phyloP scores from a whole-genome alignment of 768 basidiomycete genomes.

The Sarcomyxa edulis region DNA sequence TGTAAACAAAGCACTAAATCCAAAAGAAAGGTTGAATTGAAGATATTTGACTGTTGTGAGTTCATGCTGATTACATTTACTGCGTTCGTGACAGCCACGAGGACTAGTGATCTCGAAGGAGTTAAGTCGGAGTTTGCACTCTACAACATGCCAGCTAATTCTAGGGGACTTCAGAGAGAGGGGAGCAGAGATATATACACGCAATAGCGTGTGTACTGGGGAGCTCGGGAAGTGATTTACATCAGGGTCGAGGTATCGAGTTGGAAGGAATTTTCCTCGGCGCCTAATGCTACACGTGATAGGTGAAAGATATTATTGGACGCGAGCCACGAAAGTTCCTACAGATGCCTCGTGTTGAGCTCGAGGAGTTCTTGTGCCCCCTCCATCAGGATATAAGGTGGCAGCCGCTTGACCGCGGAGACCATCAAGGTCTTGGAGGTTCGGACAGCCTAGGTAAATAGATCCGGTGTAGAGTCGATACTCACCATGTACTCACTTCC shows the following conservation, averaged over 20 bases:
- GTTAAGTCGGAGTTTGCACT: too few species aligned
- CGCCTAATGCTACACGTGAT: conserved; percentile 13
- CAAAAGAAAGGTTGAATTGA: too few species aligned
- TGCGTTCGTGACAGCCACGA: too few species aligned
- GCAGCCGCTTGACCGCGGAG: conserved; percentile 18
- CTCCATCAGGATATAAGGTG: conserved; percentile 24
- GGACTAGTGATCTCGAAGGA: too few species aligned
- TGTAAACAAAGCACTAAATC: too few species aligned
- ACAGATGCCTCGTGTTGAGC: conserved; percentile 29
- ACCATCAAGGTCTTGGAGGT: conserved; percentile 25
- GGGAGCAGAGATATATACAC: too few species aligned
- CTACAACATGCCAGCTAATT: too few species aligned
- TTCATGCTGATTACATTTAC: too few species aligned
- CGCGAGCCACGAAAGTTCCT: conserved; percentile 6
- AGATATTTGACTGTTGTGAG: too few species aligned
- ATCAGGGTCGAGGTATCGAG: background rate
- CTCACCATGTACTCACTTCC: conserved; percentile 11
- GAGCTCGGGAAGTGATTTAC: background rate
- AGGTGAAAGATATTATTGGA: conserved; percentile 7
- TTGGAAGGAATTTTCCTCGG: background rate
- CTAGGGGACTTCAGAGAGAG: too few species aligned
- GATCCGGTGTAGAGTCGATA: conserved; percentile 8
- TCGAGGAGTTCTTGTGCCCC: conserved; percentile 11
- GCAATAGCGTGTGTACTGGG: too few species aligned
- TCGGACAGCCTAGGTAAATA: conserved; percentile 20